Evolutionary conservation across 495 filamentous ascomycete genomes (phyloP).

Genomic region (Hypoxylon intermedium): DNA sequence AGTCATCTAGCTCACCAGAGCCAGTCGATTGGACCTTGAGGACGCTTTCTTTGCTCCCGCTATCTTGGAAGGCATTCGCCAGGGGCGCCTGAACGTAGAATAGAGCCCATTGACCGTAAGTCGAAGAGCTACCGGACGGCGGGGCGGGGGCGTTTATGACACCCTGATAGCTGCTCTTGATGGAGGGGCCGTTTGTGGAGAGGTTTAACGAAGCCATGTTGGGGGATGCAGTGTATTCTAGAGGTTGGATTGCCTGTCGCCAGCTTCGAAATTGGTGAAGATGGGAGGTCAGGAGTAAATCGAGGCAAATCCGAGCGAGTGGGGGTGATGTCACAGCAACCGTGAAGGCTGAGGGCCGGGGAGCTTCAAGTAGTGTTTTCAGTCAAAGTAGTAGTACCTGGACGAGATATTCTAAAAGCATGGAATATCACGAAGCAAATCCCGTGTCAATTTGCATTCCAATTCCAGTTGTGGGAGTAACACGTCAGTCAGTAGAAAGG

Average conservation of each 20-base stretch:
- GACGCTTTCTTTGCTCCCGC: constrained; percentile 85
- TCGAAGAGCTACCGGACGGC: constrained; percentile 61
- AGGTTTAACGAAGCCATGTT: constrained; percentile 91
- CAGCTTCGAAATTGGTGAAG: constrained; percentile 1
- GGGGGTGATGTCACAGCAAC: constrained; percentile 44
- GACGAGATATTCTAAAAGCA: too few relatives aligned
- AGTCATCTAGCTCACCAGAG: constrained; percentile 90
- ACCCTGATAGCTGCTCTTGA: constrained; percentile 88
- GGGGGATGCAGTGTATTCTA: constrained; percentile 1
- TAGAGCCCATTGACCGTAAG: constrained; percentile 79
- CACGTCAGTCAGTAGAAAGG: constrained; percentile 18
- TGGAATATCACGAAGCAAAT: too few relatives aligned
- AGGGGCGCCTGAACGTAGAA: constrained; percentile 91
- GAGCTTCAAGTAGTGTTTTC: constrained; percentile 12
- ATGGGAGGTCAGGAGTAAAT: constrained; percentile 2
- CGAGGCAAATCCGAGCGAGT: constrained; percentile 12
- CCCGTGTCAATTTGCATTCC: too few relatives aligned
- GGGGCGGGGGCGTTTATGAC: constrained; percentile 77
- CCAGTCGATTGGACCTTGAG: constrained; percentile 92
- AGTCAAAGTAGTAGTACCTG: constrained; percentile 3
- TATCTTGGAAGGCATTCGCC: constrained; percentile 87
- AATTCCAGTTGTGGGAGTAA: constrained; percentile 5
- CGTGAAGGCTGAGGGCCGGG: constrained; percentile 2
- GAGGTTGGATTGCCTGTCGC: neutral
- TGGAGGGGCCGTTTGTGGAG: constrained; percentile 88